These are phyloP conservation scores for Starmera amethionina DNA, from an alignment of 805 yeast species.

Conservation along the genomic window DNA sequence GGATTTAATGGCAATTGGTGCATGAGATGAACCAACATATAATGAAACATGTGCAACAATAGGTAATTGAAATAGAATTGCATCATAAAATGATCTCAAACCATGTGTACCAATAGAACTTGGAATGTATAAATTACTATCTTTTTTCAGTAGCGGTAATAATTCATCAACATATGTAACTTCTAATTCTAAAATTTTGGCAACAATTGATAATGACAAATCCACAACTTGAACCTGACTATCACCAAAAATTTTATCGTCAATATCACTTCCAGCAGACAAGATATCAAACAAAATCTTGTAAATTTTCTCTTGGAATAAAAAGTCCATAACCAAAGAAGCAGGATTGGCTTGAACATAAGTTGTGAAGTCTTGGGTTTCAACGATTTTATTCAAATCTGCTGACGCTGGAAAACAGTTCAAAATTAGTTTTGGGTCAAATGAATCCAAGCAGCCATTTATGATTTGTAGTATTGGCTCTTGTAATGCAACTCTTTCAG, in stretches of 20 bases:
- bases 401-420: constrained; percentile 42
- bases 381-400: constrained; percentile 39
- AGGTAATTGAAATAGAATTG: constrained; percentile 60
- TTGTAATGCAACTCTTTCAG: constrained; percentile 37
- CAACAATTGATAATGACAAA: constrained; percentile 33
- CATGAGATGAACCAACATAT: constrained; percentile 53
- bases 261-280: constrained; percentile 51
- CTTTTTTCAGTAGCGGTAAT: constrained; percentile 37
- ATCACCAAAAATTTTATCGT: constrained; percentile 26
- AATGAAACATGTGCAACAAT: constrained; percentile 66
- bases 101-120: constrained; percentile 45
- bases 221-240: constrained; percentile 27
- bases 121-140: constrained; percentile 20
- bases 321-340: constrained; percentile 47
- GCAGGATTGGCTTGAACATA: constrained; percentile 65
- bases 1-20: constrained; percentile 41
- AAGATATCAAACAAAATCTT: constrained; percentile 46
- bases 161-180: constrained; percentile 48
- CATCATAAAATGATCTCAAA: constrained; percentile 55
- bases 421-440: constrained; percentile 42
- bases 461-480: constrained; percentile 41
- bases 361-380: constrained; percentile 32
- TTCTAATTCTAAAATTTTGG: constrained; percentile 41
- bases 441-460: constrained; percentile 34
- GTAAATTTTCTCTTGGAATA: constrained; percentile 53